Base-by-base conservation (phyloP, 441 rosid species). In the Pelargonium citronellum region DNA sequence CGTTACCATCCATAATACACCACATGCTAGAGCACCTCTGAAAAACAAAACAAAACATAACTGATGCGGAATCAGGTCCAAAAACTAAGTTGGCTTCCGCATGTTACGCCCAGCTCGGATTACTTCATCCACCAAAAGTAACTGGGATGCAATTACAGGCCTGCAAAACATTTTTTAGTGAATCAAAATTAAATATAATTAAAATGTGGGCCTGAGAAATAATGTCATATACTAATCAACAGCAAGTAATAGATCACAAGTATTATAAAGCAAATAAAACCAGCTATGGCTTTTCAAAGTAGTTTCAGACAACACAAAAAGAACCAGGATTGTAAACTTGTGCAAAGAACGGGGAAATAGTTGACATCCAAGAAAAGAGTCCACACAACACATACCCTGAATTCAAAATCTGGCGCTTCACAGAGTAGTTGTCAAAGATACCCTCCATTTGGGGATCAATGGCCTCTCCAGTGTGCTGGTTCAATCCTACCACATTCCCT, bases 51-150 rank as follows among this genome's bases (percentile, higher is more conserved):
- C 15, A 51, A 30, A 30, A 30, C 37, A 30, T 30, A 12, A n/a
- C n/a, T 51, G 16, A n/a, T 51, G 19, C 57, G 19, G 57, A 16
- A n/a, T 4, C 57, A 12, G 57, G 15, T 51, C 15, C 57, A 51
- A n/a, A 13, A 51, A 15, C 63, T 83, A 91, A 74, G 73, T 85
- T 72, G 98, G 98, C 83, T 91, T 93, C 83, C 97, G 83, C 98
- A 93, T 93, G 74, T 93, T 93, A 39, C 95, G 89, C 60, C 97
- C 96, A 57, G 97, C 98, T 8, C 98, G 92, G 65, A 93, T 93
- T 66, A 93, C 98, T 83, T 93, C 97, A 75, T 93, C 98, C 47
- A 93, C 97, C 87, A 85, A 81, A 7, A 93, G 89, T 82, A 93
- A 80, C 83, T 93, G 98, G 4, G 98, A 93, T 12, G 95, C 87